Base-by-base conservation (phyloP, 805 yeast genomes). In the Yamadazyma philogaea region DNA sequence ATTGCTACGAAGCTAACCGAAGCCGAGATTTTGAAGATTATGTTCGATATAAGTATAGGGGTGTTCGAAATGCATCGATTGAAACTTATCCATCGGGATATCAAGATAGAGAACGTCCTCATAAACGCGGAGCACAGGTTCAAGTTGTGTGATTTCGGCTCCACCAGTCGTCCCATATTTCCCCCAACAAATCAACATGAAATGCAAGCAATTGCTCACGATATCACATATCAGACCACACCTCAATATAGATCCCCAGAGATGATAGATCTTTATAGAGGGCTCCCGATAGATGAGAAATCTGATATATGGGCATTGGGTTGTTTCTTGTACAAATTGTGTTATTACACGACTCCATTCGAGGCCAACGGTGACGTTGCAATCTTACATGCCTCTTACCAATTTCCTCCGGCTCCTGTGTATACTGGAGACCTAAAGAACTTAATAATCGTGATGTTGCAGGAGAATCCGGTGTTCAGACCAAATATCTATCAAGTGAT, bases 291-390 rank as follows among this genome's bases (percentile, higher is more conserved):
- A 31, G 93, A 91, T 62, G 95, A 90, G 55, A 88, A 88, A 62
- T 75, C 91, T 6, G 99, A 91, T 64, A 86, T 91, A 37, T 91
- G 99, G 99, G 99, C 99, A 0, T 67, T 91, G 37, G 99, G 99
- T 8, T 83, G 93, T 24, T 87, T 93, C 48, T 70, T 93, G 39
- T 91, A 87, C 70, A 91, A 91, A 59, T 70, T 91, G 47, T 84
- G 96, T 64, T 91, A 85, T 65, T 91, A 87, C 63, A 90, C 85
- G 1, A 91, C 99, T 1, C 99, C 99, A 1, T 91, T 93, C 61
- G 99, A 91, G 63, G 82, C 84, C 33, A 87, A 88, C 30, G 83
- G 82, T 8, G 96, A 87, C 50, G 73, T 87, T 53, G 96, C 96
- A 4, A 87, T 91, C 33, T 66, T 90, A 42, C 91, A 86, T 64